Base-by-base conservation (phyloP, 768 basidiomycete species). In the Galerina marginata region DNA sequence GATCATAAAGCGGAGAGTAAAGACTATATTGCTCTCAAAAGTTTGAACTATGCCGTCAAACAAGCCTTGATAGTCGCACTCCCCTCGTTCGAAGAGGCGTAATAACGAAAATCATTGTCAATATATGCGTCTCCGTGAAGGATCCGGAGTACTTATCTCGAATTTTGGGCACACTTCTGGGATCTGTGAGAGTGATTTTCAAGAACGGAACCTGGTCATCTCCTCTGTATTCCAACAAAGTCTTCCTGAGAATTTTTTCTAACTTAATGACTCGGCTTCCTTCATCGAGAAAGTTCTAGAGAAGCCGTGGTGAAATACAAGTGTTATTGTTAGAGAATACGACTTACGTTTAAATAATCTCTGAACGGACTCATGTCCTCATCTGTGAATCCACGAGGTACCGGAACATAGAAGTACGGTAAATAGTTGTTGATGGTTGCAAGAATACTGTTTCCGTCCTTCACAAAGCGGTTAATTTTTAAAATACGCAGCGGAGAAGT, bases 1-100 rank as follows among this genome's bases (percentile, higher is more conserved):
- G 62, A 99, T 96, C 97, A 99, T 99, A 74, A 98, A 99, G 7
- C 97, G 87, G 52, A 99, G 78, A 3, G 84, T 87, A 69, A 93
- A 99, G 0, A 86, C 87, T 56, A 99, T 92, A 70, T 99, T 99
- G 68, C 95, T 97, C 74, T 99, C 97, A 63, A 82, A 99, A 0
- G 96, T 98, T 29, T 86, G 59, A 14, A 87, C 77, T 26, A 81
- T 73, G 9, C 77, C 81, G 6, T 73, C 65, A 58, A 86, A 91
- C 26, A 91, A 74, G 60, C 81, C 86, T 60, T 85, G 79, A 69
- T 85, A 95, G 23, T 79, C 75, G 66, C 89, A 83, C 75, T 92
- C 89, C 39, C 87, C 91, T 58, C 86, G 79, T 66, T 96, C 94
- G 68, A 95, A 88, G 43, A 86, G 58, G 65, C 83, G 87, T 86